Evolutionary conservation across 2,329 filamentous ascomycete genomes (phyloP), one percentile per base, ranked within the genome.

Genomic region (Zymoseptoria pseudotritici): DNA sequence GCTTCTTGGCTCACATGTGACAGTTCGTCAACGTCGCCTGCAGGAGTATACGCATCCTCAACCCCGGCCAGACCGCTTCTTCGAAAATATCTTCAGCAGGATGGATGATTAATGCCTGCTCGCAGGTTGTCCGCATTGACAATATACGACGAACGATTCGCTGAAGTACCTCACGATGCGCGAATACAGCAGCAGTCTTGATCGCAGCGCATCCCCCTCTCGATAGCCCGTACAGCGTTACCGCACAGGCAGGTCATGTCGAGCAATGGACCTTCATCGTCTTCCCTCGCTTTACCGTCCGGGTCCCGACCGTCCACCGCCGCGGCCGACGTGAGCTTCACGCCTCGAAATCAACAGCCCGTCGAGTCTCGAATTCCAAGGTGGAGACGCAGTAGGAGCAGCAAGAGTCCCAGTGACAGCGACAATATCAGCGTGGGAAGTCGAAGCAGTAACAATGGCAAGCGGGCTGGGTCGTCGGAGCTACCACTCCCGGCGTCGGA

Each of bases 291-390:
- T 17, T 17, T 11, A 17, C 36, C 36, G 11, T 42, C 36, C 36
- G 17, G 36, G 11, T 42, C 64, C 55, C 55, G 54, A 51, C 54
- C 54, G 53, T 50, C 58, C 26, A 62, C 63, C 54, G 61, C 65
- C 52, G 67, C 67, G 20, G 66, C 64, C 54, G 67, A 69, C 56
- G 66, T 69, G 54, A 67, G 58, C 60, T 69, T 69, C 60, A 70
- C 60, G 66, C 61, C 56, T 68, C 70, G 50, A 3, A 67, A 66
- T 57, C 68, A 67, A 46, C 36, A 11, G 46, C 61, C 63, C 26
- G 66, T 66, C 50, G 65, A 66, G 62, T 71, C 69, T 51, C 59
- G 65, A 50, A 65, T 59, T 51, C 68, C 67, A 20, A 53, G 56
- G 22, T 57, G 61, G 31, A 62, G 56, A 56, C 52, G 59, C 54